phyloP scores from a whole-genome alignment of 495 filamentous ascomycete genomes.

The Penicillium angulare region DNA sequence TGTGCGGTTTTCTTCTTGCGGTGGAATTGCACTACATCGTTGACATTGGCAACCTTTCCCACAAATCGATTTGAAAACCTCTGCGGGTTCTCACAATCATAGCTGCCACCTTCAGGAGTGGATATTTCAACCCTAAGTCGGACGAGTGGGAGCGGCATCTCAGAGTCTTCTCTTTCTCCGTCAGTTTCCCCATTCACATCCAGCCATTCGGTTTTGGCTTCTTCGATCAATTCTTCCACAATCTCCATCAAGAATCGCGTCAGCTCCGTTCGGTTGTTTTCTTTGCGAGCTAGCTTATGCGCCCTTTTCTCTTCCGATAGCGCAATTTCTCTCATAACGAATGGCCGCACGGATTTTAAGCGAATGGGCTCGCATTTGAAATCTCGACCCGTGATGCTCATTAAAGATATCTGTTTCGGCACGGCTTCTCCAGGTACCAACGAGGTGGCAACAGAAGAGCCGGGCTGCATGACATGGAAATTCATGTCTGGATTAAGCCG shows the following conservation, averaged over 20 bases:
- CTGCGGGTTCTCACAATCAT: constrained; percentile 93
- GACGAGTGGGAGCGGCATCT: constrained; percentile 74
- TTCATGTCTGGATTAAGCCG: constrained; percentile 76
- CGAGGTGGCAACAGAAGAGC: constrained; percentile 93
- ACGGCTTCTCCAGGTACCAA: constrained; percentile 87
- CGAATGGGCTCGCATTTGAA: constrained; percentile 80
- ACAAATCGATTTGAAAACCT: constrained; percentile 94
- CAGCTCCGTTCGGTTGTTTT: constrained; percentile 77
- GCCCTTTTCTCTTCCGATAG: constrained; percentile 74
- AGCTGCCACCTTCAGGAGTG: constrained; percentile 80
- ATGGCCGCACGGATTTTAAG: constrained; percentile 86
- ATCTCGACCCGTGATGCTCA: constrained; percentile 78
- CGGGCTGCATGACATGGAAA: constrained; percentile 96
- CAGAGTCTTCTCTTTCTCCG: constrained; percentile 52
- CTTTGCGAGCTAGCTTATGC: constrained; percentile 71
- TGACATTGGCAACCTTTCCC: constrained; percentile 86
- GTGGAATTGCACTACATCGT: constrained; percentile 91
- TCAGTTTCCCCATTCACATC: constrained; percentile 60
- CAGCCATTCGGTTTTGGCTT: constrained; percentile 80
- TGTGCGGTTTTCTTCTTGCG: constrained; percentile 70
- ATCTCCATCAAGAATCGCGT: constrained; percentile 71
- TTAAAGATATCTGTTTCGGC: constrained; percentile 82
- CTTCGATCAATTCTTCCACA: constrained; percentile 80
- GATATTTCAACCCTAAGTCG: constrained; percentile 89
- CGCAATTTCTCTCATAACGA: constrained; percentile 80